Percentiles rank a stretch among this genome's conserved stretches.
Evolutionary conservation across 768 basidiomycete genomes (phyloP).

Genomic region (Suillus clintonianus): DNA sequence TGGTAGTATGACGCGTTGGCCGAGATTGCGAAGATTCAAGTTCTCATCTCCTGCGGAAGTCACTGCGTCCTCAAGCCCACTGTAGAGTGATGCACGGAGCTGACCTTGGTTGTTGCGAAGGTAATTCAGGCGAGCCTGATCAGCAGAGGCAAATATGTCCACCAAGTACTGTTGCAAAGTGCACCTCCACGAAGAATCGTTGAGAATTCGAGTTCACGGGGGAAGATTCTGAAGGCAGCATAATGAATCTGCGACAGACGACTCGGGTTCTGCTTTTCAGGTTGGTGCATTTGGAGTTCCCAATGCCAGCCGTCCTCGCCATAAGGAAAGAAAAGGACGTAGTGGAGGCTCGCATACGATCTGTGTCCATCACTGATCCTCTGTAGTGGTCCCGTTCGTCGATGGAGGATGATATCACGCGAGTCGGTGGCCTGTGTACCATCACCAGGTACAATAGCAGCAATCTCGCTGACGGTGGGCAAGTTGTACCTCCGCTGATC

Average conservation of each 20-base stretch:
- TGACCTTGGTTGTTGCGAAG: background rate
- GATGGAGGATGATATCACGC: too few relatives aligned
- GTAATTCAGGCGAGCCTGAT: background rate
- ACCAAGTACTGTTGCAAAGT: background rate
- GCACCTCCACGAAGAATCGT: background rate
- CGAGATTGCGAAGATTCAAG: background rate
- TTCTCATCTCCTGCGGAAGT: background rate
- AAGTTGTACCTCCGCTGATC: too few relatives aligned
- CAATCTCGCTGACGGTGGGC: too few relatives aligned
- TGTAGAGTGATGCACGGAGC: background rate
- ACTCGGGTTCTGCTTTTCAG: background rate
- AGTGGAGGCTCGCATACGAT: too few relatives aligned
- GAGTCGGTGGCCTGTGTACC: too few relatives aligned
- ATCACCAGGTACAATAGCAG: too few relatives aligned
- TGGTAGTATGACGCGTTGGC: background rate
- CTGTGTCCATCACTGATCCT: too few relatives aligned
- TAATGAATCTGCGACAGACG: background rate
- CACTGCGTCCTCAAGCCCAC: background rate
- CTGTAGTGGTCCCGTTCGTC: too few relatives aligned
- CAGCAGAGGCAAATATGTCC: background rate
- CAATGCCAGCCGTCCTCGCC: constrained; percentile 42
- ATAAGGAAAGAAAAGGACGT: too few relatives aligned
- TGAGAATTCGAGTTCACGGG: background rate
- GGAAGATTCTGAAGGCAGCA: background rate
- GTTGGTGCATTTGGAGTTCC: constrained; percentile 9